Percentiles rank a stretch among this genome's conserved stretches.
These are phyloP conservation scores for Trichoderma semiorbis DNA, from an alignment of 2,329 filamentous ascomycete species.

Conservation along the genomic window DNA sequence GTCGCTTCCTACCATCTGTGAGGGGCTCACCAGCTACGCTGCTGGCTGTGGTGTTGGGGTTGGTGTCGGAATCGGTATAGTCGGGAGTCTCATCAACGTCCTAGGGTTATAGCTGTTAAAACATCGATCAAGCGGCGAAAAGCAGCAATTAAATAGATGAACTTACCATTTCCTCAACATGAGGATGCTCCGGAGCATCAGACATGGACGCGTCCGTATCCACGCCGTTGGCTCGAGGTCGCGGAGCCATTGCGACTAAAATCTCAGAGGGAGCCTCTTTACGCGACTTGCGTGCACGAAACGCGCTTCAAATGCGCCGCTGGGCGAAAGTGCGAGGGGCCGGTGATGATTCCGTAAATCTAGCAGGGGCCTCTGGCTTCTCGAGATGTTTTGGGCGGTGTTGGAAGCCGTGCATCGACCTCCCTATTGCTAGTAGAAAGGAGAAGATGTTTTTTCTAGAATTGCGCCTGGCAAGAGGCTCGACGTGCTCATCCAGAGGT, in stretches of 20 bases:
- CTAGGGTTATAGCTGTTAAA: constrained; percentile 30
- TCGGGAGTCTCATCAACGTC: constrained; percentile 64
- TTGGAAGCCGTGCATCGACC: neutral
- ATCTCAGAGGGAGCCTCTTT: constrained; percentile 39
- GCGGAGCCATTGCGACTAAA: constrained; percentile 50
- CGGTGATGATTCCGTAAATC: neutral
- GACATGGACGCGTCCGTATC: constrained; percentile 63
- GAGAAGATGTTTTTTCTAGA: constrained; percentile 34
- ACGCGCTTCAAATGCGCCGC: constrained; percentile 42
- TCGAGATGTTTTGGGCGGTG: constrained; percentile 5
- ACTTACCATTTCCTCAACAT: constrained; percentile 50
- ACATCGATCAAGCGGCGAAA: neutral
- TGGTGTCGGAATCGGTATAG: constrained; percentile 64
- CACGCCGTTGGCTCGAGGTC: constrained; percentile 49
- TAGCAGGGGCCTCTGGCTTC: neutral
- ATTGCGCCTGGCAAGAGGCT: constrained; percentile 32
- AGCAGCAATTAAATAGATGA: neutral
- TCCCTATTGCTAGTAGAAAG: constrained; percentile 18
- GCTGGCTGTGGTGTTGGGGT: constrained; percentile 70
- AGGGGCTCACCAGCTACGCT: constrained; percentile 75
- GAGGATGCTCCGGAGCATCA: constrained; percentile 50
- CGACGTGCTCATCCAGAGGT: constrained; percentile 32
- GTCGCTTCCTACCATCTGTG: constrained; percentile 76
- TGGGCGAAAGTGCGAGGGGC: neutral
- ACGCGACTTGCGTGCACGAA: constrained; percentile 48